Percentiles rank a stretch among this genome's conserved stretches.
phyloP scores from a whole-genome alignment of 2,329 filamentous ascomycete species.

The Ophiocordyceps sinensis region DNA sequence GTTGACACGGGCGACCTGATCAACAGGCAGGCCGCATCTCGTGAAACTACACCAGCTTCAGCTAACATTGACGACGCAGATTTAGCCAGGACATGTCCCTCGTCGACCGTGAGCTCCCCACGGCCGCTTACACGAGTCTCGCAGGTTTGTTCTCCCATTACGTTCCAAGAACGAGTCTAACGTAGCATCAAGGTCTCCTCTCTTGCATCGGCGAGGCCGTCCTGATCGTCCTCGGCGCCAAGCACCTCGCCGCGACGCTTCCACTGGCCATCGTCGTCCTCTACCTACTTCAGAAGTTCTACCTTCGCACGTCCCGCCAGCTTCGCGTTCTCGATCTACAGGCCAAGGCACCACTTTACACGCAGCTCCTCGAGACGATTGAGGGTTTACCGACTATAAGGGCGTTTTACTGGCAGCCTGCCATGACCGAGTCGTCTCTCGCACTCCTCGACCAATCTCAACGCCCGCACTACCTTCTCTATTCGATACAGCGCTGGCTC shows the following conservation, averaged over 20 bases:
- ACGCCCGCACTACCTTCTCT: conserved; percentile 34
- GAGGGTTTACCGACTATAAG: conserved; percentile 32
- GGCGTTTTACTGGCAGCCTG: conserved; percentile 31
- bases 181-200: background rate
- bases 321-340: conserved; percentile 22
- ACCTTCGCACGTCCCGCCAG: conserved; percentile 21
- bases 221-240: conserved; percentile 10
- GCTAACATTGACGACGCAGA: background rate
- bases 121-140: background rate
- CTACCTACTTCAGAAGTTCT: conserved; percentile 10
- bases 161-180: too few species aligned
- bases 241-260: conserved; percentile 27
- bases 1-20: conserved; percentile 1
- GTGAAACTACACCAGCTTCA: background rate
- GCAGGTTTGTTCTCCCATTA: background rate
- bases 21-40: background rate
- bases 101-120: background rate
- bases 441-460: conserved; percentile 31
- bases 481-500: conserved; percentile 36
- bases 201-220: background rate
- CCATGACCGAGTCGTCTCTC: conserved; percentile 23
- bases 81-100: conserved; percentile 3
- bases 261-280: conserved; percentile 17
- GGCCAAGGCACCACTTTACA: conserved; percentile 19
- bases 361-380: conserved; percentile 26